Evolutionary conservation across 306 rosid genomes (phyloP).

Genomic region (Abrus precatorius): DNA sequence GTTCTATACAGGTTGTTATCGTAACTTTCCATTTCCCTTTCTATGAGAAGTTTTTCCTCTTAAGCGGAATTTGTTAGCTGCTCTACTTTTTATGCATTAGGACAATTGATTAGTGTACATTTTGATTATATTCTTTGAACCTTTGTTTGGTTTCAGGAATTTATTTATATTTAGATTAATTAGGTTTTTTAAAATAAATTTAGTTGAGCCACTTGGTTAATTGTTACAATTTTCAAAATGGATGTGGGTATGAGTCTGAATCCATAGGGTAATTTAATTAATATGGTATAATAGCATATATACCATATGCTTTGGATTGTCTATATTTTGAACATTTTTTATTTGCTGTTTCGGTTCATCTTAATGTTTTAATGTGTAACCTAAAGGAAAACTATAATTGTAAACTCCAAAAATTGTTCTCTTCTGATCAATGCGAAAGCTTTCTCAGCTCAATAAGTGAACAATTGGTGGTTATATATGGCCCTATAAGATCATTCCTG

Average conservation of each 20-base stretch:
- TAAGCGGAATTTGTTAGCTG: conserved; percentile 23
- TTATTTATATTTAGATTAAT: conserved; percentile 9
- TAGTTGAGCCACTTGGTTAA: conserved; percentile 20
- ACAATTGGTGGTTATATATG: neutral
- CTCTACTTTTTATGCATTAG: conserved; percentile 22
- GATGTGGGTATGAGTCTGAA: neutral
- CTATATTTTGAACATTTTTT: neutral
- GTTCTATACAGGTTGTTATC: conserved; percentile 62
- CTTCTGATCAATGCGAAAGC: neutral
- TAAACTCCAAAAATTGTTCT: neutral
- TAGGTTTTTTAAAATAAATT: conserved; percentile 1
- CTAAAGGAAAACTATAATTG: neutral
- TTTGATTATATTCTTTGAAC: conserved; percentile 5
- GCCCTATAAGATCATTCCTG: neutral
- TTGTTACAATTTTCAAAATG: conserved; percentile 15
- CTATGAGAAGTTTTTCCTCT: conserved; percentile 30
- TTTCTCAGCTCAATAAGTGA: conserved; percentile 16
- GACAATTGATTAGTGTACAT: neutral
- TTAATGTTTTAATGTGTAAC: neutral
- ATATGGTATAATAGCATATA: neutral
- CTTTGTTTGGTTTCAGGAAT: conserved; percentile 11
- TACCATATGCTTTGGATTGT: conserved; percentile 19
- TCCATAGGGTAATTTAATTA: conserved; percentile 3
- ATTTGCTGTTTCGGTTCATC: conserved; percentile 9
- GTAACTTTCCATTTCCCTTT: conserved; percentile 49